Percentiles rank a stretch among this genome's conserved stretches.
Conservation (phyloP, 2,329 filamentous ascomycete species). For the Nigrospora sphaerica region DNA sequence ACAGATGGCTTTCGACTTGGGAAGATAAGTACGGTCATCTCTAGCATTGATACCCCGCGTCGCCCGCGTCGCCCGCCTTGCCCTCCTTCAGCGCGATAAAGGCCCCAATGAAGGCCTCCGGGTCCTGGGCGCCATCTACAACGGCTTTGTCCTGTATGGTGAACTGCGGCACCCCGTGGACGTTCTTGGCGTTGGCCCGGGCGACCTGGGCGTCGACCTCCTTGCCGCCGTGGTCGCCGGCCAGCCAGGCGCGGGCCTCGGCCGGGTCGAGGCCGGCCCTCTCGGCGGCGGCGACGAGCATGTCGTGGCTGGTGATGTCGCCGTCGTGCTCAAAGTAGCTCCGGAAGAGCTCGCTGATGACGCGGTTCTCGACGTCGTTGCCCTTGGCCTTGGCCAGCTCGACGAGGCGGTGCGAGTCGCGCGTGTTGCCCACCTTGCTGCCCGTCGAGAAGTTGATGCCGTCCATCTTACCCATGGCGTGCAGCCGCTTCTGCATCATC, state of each 20-base stretch:
- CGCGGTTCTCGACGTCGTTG: slow-evolving; percentile 41
- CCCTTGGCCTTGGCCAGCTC: slow-evolving; percentile 56
- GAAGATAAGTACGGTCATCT: no score
- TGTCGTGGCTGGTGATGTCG: slow-evolving; percentile 47
- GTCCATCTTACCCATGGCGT: slow-evolving; percentile 50
- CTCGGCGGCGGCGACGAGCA: slow-evolving; percentile 38
- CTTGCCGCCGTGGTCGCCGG: slow-evolving; percentile 25
- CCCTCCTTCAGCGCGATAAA: slow-evolving; percentile 44
- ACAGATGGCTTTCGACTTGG: background rate
- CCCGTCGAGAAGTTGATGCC: slow-evolving; percentile 69
- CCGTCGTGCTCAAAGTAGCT: slow-evolving; percentile 51
- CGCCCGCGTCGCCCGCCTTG: background rate
- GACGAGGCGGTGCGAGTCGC: slow-evolving; percentile 72
- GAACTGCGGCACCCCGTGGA: slow-evolving; percentile 62
- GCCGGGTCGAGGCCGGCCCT: slow-evolving; percentile 40
- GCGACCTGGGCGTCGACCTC: slow-evolving; percentile 44
- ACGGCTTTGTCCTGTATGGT: slow-evolving; percentile 56
- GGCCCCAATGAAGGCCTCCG: slow-evolving; percentile 51
- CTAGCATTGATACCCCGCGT: background rate
- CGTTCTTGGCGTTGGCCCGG: slow-evolving; percentile 33
- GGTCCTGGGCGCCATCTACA: slow-evolving; percentile 59
- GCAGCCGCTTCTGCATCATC: slow-evolving; percentile 51
- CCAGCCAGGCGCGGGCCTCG: slow-evolving; percentile 33
- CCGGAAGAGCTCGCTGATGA: slow-evolving; percentile 52
- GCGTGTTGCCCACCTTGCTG: slow-evolving; percentile 67